Conservation (phyloP, 495 filamentous ascomycete species). For the Aspergillus sparsus region DNA sequence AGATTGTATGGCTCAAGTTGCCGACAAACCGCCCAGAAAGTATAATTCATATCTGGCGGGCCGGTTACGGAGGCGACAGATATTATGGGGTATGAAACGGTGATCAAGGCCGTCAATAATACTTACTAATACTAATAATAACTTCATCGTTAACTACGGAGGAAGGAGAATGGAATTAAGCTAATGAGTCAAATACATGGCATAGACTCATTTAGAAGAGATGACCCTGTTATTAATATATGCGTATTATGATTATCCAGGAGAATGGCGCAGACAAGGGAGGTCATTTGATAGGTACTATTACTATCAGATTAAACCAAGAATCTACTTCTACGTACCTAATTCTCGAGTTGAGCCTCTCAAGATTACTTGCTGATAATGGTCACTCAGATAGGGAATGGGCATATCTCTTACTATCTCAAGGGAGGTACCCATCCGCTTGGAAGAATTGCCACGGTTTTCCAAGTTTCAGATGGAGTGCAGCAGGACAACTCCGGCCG, state of each 20-base stretch:
- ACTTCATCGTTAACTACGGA: not conserved
- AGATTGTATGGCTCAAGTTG: not conserved
- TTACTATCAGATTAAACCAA: conserved; percentile 19
- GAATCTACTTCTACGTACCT: too few relatives aligned
- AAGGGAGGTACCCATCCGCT: not conserved
- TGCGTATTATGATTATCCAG: not conserved
- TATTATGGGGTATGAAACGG: conserved; percentile 1
- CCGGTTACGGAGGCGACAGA: conserved; percentile 1
- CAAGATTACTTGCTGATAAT: not conserved
- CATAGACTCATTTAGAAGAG: too few relatives aligned
- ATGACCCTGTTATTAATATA: not conserved
- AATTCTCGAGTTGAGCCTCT: too few relatives aligned
- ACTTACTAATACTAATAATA: not conserved
- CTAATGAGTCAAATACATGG: too few relatives aligned
- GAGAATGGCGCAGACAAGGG: not conserved
- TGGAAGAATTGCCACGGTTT: not conserved
- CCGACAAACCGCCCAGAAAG: not conserved
- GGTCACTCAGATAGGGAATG: not conserved
- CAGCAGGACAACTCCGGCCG: not conserved
- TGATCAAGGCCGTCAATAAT: not conserved
- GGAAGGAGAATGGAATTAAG: not conserved
- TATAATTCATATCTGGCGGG: not conserved
- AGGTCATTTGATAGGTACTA: conserved; percentile 19
- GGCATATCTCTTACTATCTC: not conserved
- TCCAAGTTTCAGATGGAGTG: conserved; percentile 19